Conservation (phyloP, 305 asterid genomes). For the Solanum hybrid region DNA sequence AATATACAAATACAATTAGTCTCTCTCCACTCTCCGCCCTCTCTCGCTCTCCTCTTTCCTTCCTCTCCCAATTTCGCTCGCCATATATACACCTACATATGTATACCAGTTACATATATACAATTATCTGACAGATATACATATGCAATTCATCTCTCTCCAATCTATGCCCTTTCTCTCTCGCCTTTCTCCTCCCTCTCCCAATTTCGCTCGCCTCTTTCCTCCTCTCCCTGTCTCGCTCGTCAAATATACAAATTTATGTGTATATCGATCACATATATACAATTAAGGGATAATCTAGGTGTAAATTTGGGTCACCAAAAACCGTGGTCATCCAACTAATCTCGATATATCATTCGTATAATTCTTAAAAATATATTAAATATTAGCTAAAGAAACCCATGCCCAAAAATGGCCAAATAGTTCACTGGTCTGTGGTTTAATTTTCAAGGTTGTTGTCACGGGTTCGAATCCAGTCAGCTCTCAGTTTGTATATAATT, state of each 20-base stretch:
- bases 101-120: background rate
- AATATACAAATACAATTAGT: too few relatives aligned
- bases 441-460: background rate
- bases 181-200: background rate
- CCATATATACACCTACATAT: background rate
- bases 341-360: background rate
- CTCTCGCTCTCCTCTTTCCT: background rate
- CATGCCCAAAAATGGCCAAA: background rate
- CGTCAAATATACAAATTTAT: background rate
- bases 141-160: background rate
- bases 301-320: background rate
- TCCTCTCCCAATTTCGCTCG: background rate
- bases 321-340: background rate
- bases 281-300: background rate
- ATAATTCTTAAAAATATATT: background rate
- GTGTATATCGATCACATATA: background rate
- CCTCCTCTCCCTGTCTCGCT: too few relatives aligned
- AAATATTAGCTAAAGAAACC: background rate
- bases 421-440: background rate
- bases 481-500: background rate
- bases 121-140: background rate
- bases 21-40: background rate
- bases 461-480: background rate
- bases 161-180: background rate
- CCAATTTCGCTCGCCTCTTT: background rate